phyloP scores from a whole-genome alignment of 169 alveolate species.

The Cryptosporidium sp. region DNA sequence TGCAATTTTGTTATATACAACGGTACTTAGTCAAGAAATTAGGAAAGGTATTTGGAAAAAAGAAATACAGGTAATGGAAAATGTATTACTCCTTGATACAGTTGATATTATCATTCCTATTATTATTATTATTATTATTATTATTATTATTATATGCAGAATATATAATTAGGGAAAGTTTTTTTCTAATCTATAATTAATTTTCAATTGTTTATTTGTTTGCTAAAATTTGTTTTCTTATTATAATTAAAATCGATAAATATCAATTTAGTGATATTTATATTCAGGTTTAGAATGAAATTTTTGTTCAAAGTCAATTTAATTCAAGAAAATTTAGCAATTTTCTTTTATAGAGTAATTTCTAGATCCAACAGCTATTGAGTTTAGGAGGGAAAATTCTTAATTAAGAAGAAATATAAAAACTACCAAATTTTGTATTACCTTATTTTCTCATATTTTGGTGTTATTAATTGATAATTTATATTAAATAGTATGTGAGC shows the following conservation, averaged over 20 bases:
- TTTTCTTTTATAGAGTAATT: background rate
- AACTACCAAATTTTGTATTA: background rate
- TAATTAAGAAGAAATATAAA: background rate
- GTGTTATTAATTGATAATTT: background rate
- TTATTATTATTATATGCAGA: background rate
- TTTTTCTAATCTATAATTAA: background rate
- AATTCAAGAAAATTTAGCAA: background rate
- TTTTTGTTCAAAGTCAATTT: background rate
- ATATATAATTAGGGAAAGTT: background rate
- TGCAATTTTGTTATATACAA: background rate
- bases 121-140: background rate
- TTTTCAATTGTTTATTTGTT: background rate
- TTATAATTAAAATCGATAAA: no score
- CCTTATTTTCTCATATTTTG: background rate
- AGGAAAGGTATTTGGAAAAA: background rate
- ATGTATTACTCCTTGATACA: background rate
- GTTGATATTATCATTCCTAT: background rate
- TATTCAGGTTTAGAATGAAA: background rate
- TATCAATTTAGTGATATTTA: no score
- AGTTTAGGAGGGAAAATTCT: constrained; percentile 4
- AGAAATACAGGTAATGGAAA: constrained; percentile 8
- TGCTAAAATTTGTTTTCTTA: no score
- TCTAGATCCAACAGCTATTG: background rate
- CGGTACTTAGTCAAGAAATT: background rate
- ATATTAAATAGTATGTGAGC: background rate